These are phyloP conservation scores for Gracilaria gracilis DNA, from an alignment of 23 red algal genomes.

Conservation along the genomic window DNA sequence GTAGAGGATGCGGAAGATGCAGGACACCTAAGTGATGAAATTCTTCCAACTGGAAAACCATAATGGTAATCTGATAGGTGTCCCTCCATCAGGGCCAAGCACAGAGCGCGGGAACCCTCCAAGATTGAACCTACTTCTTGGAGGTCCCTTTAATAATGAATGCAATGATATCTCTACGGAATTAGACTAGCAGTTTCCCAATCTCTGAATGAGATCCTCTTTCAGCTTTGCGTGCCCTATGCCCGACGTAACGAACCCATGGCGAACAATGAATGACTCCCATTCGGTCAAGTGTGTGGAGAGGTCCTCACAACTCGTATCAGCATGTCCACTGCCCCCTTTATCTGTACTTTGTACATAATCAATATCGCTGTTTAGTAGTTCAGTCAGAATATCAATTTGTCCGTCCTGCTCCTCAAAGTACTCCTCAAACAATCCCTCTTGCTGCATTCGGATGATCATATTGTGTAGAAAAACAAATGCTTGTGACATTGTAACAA, in stretches of 20 bases:
- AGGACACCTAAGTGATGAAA: slow-evolving; percentile 34
- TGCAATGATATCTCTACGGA: neutral
- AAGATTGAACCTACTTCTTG: slow-evolving; percentile 18
- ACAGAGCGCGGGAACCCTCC: neutral
- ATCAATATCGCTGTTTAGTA: too few relatives aligned
- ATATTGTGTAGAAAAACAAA: too few relatives aligned
- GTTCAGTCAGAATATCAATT: too few relatives aligned
- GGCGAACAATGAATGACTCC: slow-evolving; percentile 12
- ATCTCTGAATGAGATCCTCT: slow-evolving; percentile 13
- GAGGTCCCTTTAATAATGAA: slow-evolving; percentile 15
- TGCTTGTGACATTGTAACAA: too few relatives aligned
- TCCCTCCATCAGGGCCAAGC: neutral
- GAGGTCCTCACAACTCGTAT: neutral
- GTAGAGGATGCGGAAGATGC: neutral
- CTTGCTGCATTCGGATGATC: too few relatives aligned
- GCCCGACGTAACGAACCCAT: slow-evolving; percentile 11
- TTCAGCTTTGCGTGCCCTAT: slow-evolving; percentile 27
- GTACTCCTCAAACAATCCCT: too few relatives aligned
- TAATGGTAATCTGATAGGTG: slow-evolving; percentile 10
- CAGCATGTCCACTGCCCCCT: too few relatives aligned
- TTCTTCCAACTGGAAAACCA: neutral
- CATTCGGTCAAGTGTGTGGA: neutral
- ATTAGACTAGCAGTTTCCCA: slow-evolving; percentile 1
- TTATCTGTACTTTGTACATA: too few relatives aligned
- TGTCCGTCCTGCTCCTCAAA: too few relatives aligned